Evolutionary conservation across 2,329 filamentous ascomycete species (phyloP), one percentile per base, ranked within the genome.

Genomic region (Microcera coccophila): DNA sequence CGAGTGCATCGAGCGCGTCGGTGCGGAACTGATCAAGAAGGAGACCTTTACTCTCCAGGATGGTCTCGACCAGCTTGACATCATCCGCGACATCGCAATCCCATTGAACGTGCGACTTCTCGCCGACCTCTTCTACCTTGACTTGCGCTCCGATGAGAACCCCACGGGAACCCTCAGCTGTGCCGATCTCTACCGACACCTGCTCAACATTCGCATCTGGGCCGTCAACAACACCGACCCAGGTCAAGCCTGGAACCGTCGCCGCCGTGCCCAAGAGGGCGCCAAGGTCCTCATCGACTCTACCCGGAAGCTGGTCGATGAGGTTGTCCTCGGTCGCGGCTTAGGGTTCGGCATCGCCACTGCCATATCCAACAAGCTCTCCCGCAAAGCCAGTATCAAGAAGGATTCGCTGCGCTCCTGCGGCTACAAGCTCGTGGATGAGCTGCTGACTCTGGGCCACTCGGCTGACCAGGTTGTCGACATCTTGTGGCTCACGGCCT

Each of bases 51-150:
- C 46, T 19, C 44, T 71, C 15, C 55, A 55, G 38, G 52, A 64
- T 26, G 66, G 63, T 0, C 61, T 71, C 1, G 55, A 62, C 44
- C 68, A 71, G 49, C 57, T 72, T 20, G 69, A 72, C 36, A 48
- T 72, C 16, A 61, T 72, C 40, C 66, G 69, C 11, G 77, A 82
- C 37, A 73, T 84, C 12, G 77, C 76, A 14, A 81, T 82, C 46
- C 75, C 81, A 10, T 66, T 76, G 1, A 79, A 78, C 4, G 72
- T 78, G 3, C 65, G 73, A 33, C 73, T 78, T 54, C 68, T 80
- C 2, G 72, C 76, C 0, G 74, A 80, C 32, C 63, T 78, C 11
- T 79, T 81, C 59, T 78, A 77, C 39, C 66, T 82, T 24, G 80
- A 81, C 3, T 54, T 84, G 21, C 77, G 78, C 50, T 75, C 73